Conservation (phyloP, 1,284 basidiomycete species). For the Ceratobasidium papillatum region DNA sequence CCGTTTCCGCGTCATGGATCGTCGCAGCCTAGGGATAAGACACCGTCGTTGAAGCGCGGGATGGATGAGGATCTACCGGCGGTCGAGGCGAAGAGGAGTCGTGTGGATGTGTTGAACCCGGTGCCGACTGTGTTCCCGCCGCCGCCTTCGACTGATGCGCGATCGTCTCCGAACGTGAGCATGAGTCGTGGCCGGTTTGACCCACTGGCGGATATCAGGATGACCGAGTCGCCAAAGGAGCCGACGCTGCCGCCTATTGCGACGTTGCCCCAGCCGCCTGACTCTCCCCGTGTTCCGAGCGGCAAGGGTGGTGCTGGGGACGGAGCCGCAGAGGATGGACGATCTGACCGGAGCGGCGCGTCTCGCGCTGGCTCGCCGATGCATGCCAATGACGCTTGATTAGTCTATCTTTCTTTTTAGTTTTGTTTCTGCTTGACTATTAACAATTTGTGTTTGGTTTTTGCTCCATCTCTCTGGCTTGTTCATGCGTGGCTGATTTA, state of each 20-base stretch:
- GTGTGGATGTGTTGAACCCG: constrained; percentile 63
- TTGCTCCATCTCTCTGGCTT: not conserved
- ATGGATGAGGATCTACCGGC: constrained; percentile 52
- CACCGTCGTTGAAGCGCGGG: constrained; percentile 67
- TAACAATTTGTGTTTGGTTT: not conserved
- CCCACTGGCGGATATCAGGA: constrained; percentile 27
- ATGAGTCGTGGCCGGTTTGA: constrained; percentile 29
- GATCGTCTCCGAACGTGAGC: constrained; percentile 31
- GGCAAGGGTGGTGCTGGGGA: constrained; percentile 12
- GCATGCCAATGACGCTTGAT: constrained; percentile 1
- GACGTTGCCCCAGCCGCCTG: constrained; percentile 40
- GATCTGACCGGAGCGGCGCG: constrained; percentile 13
- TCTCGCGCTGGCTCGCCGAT: constrained; percentile 19
- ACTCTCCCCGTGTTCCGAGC: constrained; percentile 21
- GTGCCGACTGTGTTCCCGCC: constrained; percentile 27
- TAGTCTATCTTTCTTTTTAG: not conserved
- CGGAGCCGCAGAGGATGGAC: constrained; percentile 10
- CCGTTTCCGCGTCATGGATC: constrained; percentile 27
- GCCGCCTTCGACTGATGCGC: constrained; percentile 40
- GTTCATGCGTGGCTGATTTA: constrained; percentile 7
- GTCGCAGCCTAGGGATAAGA: constrained; percentile 40
- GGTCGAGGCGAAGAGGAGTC: constrained; percentile 66
- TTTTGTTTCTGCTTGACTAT: not conserved
- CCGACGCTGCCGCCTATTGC: constrained; percentile 45
- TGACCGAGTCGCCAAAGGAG: constrained; percentile 33